Percentiles rank a stretch among this genome's conserved stretches.
These are phyloP conservation scores for Saccharomycopsis hybrid DNA, from an alignment of 1,139 yeast genomes.

Conservation along the genomic window DNA sequence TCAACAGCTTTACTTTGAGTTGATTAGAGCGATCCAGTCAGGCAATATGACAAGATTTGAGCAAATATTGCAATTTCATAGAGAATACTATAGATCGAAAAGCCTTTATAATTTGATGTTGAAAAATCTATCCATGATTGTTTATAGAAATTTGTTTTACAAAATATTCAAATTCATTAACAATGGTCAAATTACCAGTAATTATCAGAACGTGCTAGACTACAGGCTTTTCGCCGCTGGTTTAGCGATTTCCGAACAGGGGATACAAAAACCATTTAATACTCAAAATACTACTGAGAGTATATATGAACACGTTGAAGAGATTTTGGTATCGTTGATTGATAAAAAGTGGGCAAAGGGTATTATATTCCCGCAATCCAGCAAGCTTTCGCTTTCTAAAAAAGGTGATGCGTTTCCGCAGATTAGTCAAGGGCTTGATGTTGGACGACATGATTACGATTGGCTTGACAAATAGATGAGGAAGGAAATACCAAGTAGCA, in stretches of 20 bases:
- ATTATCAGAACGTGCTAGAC: slow-evolving; percentile 5
- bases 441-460: slow-evolving; percentile 7
- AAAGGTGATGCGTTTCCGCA: slow-evolving; percentile 17
- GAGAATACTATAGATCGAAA: not conserved
- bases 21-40: slow-evolving; percentile 1
- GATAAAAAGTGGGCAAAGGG: slow-evolving; percentile 19
- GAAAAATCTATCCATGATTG: slow-evolving; percentile 1
- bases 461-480: slow-evolving; percentile 13
- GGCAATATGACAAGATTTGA: slow-evolving; percentile 10
- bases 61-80: not conserved
- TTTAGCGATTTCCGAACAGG: not conserved
- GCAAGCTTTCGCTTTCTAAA: slow-evolving; percentile 8
- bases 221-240: slow-evolving; percentile 6
- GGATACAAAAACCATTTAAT: not conserved
- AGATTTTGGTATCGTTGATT: slow-evolving; percentile 14
- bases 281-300: too few relatives aligned
- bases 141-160: slow-evolving; percentile 12
- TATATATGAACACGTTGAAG: slow-evolving; percentile 10
- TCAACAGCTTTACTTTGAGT: not conserved
- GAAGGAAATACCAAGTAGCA: too few relatives aligned
- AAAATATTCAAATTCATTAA: slow-evolving; percentile 12
- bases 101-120: slow-evolving; percentile 2
- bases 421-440: not conserved
- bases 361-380: slow-evolving; percentile 11
- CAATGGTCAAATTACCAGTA: not conserved